These are phyloP conservation scores for Hydnomerulius pinastri DNA, from an alignment of 768 basidiomycete species.

Conservation along the genomic window DNA sequence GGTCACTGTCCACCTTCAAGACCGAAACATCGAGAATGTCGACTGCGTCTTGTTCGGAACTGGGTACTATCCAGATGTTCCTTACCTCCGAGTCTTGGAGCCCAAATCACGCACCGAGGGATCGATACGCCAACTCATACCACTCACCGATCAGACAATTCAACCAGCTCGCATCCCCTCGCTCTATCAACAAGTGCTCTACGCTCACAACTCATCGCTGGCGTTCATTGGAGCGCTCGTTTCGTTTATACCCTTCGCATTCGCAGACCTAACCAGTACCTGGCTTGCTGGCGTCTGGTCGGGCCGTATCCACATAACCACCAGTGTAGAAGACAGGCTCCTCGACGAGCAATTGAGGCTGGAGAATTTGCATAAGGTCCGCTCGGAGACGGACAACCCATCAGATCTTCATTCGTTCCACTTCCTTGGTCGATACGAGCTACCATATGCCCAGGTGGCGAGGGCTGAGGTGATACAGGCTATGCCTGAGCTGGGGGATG, in stretches of 20 bases:
- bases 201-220: slow-evolving; percentile 47
- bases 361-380: slow-evolving; percentile 17
- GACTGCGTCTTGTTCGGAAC: slow-evolving; percentile 49
- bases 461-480: slow-evolving; percentile 17
- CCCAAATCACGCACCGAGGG: not conserved
- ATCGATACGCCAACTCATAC: slow-evolving; percentile 14
- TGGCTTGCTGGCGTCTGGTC: slow-evolving; percentile 49
- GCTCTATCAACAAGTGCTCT: slow-evolving; percentile 47
- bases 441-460: slow-evolving; percentile 21
- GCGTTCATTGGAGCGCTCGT: slow-evolving; percentile 47
- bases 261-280: slow-evolving; percentile 51
- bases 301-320: slow-evolving; percentile 34
- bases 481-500: slow-evolving; percentile 14
- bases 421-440: slow-evolving; percentile 18
- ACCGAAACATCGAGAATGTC: slow-evolving; percentile 40
- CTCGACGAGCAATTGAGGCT: slow-evolving; percentile 41
- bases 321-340: slow-evolving; percentile 34
- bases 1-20: slow-evolving; percentile 37
- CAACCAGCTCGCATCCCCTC: slow-evolving; percentile 42
- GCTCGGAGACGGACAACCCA: slow-evolving; percentile 23
- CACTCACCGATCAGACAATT: slow-evolving; percentile 29
- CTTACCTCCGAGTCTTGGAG: slow-evolving; percentile 39
- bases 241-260: slow-evolving; percentile 48
- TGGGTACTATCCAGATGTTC: slow-evolving; percentile 45
- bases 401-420: slow-evolving; percentile 30